Evolutionary conservation across 352 stramenopile species (phyloP).

Genomic region (Pythium oligandrum): DNA sequence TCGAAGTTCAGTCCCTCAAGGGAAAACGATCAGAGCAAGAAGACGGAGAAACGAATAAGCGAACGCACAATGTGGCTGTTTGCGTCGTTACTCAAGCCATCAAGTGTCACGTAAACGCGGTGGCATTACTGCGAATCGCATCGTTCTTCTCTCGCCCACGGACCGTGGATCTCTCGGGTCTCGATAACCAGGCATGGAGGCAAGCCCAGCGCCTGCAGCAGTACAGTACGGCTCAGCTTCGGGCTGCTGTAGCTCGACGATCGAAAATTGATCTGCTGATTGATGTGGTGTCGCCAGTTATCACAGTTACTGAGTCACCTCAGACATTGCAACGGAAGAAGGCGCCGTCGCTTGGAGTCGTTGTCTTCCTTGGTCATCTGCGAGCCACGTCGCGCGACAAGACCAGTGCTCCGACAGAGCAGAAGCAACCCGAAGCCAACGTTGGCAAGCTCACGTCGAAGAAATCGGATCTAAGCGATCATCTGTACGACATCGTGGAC

Average conservation of each 20-base stretch:
- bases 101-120: conserved; percentile 73
- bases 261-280: conserved; percentile 71
- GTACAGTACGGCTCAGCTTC: conserved; percentile 72
- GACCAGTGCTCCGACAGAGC: too few relatives aligned
- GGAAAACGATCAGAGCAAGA: too few relatives aligned
- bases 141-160: conserved; percentile 68
- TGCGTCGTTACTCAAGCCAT: conserved; percentile 77
- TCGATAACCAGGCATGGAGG: conserved; percentile 69
- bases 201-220: conserved; percentile 69
- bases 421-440: too few relatives aligned
- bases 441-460: too few relatives aligned
- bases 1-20: conserved; percentile 27
- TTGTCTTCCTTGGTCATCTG: conserved; percentile 76
- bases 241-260: conserved; percentile 56
- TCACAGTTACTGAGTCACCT: conserved; percentile 54
- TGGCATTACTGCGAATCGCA: conserved; percentile 62
- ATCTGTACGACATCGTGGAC: conserved; percentile 76
- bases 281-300: conserved; percentile 76
- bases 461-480: conserved; percentile 5
- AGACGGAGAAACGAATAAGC: too few relatives aligned
- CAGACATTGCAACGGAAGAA: conserved; percentile 8
- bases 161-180: conserved; percentile 68
- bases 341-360: conserved; percentile 36
- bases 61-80: conserved; percentile 33
- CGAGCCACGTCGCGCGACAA: conserved; percentile 45